phyloP scores from a whole-genome alignment of 1,139 yeast genomes.

The Geotrichum bryndzae region DNA sequence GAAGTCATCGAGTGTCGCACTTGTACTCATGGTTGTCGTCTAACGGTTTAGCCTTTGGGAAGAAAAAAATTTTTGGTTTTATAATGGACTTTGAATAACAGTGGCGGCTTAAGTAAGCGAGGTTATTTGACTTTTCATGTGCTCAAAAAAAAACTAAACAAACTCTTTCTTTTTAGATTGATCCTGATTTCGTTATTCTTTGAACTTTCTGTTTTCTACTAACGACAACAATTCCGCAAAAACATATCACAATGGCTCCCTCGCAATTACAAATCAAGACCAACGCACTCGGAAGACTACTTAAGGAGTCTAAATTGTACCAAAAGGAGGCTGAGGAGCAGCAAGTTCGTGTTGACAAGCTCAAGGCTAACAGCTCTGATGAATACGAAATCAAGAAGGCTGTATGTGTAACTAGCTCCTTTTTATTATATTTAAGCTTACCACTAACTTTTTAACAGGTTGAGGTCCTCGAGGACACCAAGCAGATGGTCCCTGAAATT shows the following conservation, averaged over 20 bases:
- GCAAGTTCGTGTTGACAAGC: constrained; percentile 41
- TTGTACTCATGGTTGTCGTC: constrained; percentile 1
- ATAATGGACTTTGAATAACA: not conserved
- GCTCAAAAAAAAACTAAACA: not conserved
- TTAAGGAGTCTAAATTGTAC: constrained; percentile 67
- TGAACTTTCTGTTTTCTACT: not conserved
- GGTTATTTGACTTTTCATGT: not conserved
- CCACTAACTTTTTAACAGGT: constrained; percentile 28
- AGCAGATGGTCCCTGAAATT: constrained; percentile 61
- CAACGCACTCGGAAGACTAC: constrained; percentile 63
- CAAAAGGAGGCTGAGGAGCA: constrained; percentile 61
- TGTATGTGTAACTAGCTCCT: constrained; percentile 25
- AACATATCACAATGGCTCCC: constrained; percentile 55
- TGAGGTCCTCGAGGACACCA: constrained; percentile 63
- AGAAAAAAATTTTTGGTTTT: not conserved
- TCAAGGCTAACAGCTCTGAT: constrained; percentile 45
- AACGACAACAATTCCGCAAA: not conserved
- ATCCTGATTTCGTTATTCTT: not conserved
- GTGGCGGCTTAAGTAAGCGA: not conserved
- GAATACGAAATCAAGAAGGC: constrained; percentile 67
- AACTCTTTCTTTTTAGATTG: not conserved
- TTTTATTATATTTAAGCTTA: not conserved
- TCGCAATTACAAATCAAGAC: constrained; percentile 69
- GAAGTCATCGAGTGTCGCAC: constrained; percentile 1
- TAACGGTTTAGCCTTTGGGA: not conserved